Base-by-base conservation (phyloP, 768 basidiomycete genomes). In the Xerocomus potaroensis region DNA sequence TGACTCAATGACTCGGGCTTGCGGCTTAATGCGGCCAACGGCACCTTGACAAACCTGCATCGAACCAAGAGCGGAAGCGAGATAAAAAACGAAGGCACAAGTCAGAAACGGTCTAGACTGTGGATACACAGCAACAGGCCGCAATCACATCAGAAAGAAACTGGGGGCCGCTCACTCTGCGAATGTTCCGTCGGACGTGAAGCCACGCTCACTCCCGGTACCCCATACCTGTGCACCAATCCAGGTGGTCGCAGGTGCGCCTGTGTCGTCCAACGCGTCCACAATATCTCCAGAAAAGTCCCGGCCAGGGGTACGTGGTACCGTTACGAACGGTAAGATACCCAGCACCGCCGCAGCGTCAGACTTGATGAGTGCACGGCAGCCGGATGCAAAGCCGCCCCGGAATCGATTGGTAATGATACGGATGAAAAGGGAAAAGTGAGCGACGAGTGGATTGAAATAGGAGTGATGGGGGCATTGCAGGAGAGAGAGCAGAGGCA, bases 241-340 rank as follows among this genome's bases (percentile, higher is more conserved):
- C 66, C 66, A 67, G 4, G 50, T 6, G 3, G 48, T 35, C 2
- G 51, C 43, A 0, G 54, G 26, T 4, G 43, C 37, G 8, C 65
- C 66, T 1, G 48, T 21, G 4, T 58, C 45, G 18, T 68, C 62
- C 39, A 62, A 30, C 1, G 64, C 67, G 27, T 68, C 64, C 10
- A 63, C 57, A 23, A 67, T 62, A n/a, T 68, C 58, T 0, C 66
- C 66, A 1, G 66, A 68, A 30, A 69, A 69, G 31, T 67, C 66
- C 33, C 66, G 48, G 27, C 66, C 66, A 8, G 57, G 56, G 22
- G 43, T 62, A 27, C 66, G 66, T 1, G 67, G 66, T 11, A 55
- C 44, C 0, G 68, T 69, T 10, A 69, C 66, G 44, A 68, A 65
- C 1, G 54, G 66, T 14, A 67, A 39, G 15, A 39, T 50, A 14